Conservation (phyloP, 768 basidiomycete genomes). For the Clavulina sp. region DNA sequence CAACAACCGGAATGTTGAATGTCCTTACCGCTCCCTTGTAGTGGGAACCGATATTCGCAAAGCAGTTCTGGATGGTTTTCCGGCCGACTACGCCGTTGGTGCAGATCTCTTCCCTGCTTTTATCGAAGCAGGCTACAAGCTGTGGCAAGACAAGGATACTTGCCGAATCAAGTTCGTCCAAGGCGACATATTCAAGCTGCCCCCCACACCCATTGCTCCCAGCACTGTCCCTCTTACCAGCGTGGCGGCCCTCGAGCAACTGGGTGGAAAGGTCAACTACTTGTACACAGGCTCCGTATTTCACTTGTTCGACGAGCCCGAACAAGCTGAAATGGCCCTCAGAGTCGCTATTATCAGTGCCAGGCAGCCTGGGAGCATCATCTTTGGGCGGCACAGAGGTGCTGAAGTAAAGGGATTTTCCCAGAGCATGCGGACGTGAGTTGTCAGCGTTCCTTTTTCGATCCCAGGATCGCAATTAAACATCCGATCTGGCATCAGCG, state of each 20-base stretch:
- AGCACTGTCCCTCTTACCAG: not conserved
- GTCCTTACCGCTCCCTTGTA: slow-evolving; percentile 5
- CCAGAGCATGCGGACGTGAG: too few relatives aligned
- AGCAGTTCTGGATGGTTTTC: slow-evolving; percentile 20
- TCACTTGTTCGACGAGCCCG: slow-evolving; percentile 21
- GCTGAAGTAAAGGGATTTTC: slow-evolving; percentile 13
- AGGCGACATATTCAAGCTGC: slow-evolving; percentile 18
- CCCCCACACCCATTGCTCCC: not conserved
- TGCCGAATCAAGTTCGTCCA: slow-evolving; percentile 19
- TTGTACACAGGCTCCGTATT: slow-evolving; percentile 22
- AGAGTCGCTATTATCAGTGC: slow-evolving; percentile 17
- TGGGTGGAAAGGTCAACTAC: slow-evolving; percentile 16
- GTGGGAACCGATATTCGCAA: slow-evolving; percentile 23
- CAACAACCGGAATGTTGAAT: not conserved
- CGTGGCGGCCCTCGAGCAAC: slow-evolving; percentile 14
- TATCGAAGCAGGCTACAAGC: slow-evolving; percentile 18
- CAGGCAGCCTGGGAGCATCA: slow-evolving; percentile 13
- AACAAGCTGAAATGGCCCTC: slow-evolving; percentile 19
- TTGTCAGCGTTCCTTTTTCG: too few relatives aligned
- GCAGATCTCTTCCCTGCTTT: slow-evolving; percentile 18
- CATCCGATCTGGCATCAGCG: too few relatives aligned
- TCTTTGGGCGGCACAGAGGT: slow-evolving; percentile 22
- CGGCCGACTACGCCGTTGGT: slow-evolving; percentile 16
- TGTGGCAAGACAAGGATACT: slow-evolving; percentile 15
- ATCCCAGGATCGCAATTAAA: too few relatives aligned